Evolutionary conservation across 164 flowering plant genomes (phyloP), one percentile per base, ranked within the genome.

Genomic region (Aristolochia contorta): DNA sequence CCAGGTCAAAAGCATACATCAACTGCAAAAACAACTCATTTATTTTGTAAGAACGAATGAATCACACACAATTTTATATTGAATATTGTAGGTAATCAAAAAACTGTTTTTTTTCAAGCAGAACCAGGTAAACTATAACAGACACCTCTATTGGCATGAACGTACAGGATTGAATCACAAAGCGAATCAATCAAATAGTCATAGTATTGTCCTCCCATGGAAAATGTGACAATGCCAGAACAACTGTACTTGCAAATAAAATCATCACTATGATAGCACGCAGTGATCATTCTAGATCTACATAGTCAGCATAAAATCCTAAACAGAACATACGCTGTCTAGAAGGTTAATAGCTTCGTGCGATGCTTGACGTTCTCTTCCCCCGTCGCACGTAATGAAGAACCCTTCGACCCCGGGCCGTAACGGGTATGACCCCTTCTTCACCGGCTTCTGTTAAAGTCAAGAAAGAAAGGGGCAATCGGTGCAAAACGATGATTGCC

Each of bases 381-480:
- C 99, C 32, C 97, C 97, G 71, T 93, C 99, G 59, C 97, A 93
- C 1, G 99, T 90, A 61, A 90, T 78, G 66, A 88, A 93, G 86
- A 93, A 93, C 0, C 99, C 99, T 64, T 83, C 78, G 12, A 93
- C 80, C 27, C 97, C 97, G 12, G 92, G 91, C 48, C 69, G 77
- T 55, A 93, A 65, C 23, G 97, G 96, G 69, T 86, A 82, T 5
- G 71, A 65, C 0, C 96, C 99, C 70, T 84, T 90, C 80, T 79
- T 86, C 65, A 82, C 92, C 15, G 96, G 69, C 71, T 69, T 90
- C 98, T 90, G 81, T 27, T 21, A 53, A 5, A 27, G 5, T 5
- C 30, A 27, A 27, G 5, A 27, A 5, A 27, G 30, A 27, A 27
- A 27, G 30, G 30, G 43, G 43, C 5, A 37, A 10, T 10, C 43